Conservation (phyloP, 1,139 yeast species). For the Hyphopichia pseudoburtonii region DNA sequence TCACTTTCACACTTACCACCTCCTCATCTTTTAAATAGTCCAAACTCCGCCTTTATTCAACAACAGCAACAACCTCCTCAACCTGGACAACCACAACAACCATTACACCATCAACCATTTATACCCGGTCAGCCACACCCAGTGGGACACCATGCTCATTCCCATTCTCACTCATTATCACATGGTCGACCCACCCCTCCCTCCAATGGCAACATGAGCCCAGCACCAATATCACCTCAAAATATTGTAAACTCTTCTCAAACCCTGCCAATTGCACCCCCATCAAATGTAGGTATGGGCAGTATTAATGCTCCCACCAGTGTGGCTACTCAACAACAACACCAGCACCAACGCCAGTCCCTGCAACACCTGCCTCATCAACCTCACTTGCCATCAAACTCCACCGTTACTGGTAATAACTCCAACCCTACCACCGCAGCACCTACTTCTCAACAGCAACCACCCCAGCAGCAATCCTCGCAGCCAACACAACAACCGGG, state of each 20-base stretch:
- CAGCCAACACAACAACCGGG: constrained; percentile 6
- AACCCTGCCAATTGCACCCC: constrained; percentile 2
- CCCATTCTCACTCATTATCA: constrained; percentile 5
- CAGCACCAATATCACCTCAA: constrained; percentile 5
- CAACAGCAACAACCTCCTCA: constrained; percentile 9
- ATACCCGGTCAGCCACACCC: constrained; percentile 8
- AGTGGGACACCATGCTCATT: constrained; percentile 8
- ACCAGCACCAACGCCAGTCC: neutral
- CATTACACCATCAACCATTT: constrained; percentile 5
- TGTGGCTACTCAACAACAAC: neutral
- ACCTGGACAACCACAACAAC: constrained; percentile 7
- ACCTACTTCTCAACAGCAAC: too few species aligned
- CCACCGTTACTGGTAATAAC: constrained; percentile 3
- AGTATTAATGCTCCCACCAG: constrained; percentile 1
- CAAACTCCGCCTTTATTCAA: neutral
- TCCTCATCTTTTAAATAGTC: constrained; percentile 6
- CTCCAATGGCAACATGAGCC: constrained; percentile 7
- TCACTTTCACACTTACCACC: constrained; percentile 8
- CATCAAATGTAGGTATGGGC: neutral
- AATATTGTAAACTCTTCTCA: constrained; percentile 1
- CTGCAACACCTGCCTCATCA: constrained; percentile 7
- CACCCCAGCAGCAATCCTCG: neutral
- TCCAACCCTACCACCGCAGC: neutral
- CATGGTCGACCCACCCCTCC: constrained; percentile 12
- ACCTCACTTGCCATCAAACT: constrained; percentile 1